Evolutionary conservation across 192 early-diverging fungal species (phyloP).

Genomic region (Rhizophagus clarus): DNA sequence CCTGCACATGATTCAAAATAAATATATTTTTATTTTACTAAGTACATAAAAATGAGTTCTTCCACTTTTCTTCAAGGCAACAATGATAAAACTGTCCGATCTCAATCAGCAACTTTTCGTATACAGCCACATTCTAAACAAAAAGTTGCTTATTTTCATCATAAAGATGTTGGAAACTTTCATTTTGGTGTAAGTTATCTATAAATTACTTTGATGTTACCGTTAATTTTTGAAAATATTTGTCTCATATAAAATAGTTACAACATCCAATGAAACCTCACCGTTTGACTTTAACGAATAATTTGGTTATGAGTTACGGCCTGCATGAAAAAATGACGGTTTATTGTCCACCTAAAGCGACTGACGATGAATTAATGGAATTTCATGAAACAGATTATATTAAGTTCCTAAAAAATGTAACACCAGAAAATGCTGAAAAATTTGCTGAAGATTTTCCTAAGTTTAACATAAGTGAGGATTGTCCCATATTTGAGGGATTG

Average conservation of each 20-base stretch:
- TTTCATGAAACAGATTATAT: conserved; percentile 98
- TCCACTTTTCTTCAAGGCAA: neutral
- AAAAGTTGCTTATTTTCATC: conserved; percentile 74
- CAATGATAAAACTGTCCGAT: neutral
- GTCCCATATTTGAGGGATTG: conserved; percentile 96
- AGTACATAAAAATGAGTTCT: neutral
- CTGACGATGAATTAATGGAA: conserved; percentile 85
- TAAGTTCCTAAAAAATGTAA: conserved; percentile 88
- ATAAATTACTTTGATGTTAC: neutral
- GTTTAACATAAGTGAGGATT: conserved; percentile 97
- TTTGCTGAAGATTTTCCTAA: conserved; percentile 60
- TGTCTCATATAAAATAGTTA: conserved; percentile 40
- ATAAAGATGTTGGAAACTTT: conserved; percentile 78
- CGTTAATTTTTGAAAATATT: neutral
- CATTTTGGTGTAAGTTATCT: conserved; percentile 66
- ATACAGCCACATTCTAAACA: conserved; percentile 59
- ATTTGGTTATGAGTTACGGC: conserved; percentile 90
- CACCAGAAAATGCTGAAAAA: conserved; percentile 68
- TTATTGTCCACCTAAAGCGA: conserved; percentile 82
- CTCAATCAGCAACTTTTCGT: neutral
- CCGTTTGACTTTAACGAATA: conserved; percentile 90
- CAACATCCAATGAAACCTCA: conserved; percentile 91
- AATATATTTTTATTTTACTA: too few species aligned
- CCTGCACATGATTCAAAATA: too few species aligned
- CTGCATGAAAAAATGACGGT: conserved; percentile 90